Evolutionary conservation across 345 rosid species (phyloP), one percentile per base, ranked within the genome.

Genomic region (Euphorbia lathyris): DNA sequence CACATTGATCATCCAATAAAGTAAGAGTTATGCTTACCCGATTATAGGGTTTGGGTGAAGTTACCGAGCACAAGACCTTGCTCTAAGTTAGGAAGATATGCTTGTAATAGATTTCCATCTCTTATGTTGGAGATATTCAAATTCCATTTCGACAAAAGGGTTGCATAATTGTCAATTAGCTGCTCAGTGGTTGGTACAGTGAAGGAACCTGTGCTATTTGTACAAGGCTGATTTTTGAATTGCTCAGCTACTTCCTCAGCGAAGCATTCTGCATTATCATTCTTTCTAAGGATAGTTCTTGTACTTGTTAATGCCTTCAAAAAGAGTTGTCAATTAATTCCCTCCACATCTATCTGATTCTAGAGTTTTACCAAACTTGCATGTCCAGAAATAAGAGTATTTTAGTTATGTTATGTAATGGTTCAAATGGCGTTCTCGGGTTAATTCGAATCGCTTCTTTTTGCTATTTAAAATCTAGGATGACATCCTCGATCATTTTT

Each of bases 151-250:
- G 76, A 72, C 74, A 90, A 73, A 61, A 95, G 80, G 32, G 71
- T 14, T 16, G 87, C 92, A 74, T 81, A 95, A 70, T 88, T 57
- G 27, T 87, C 6, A 40, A 92, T 77, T 75, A 79, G 90, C 53
- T 86, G 83, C 67, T 95, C 99, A 0, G 83, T 87, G 48, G 97
- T 97, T 10, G 90, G 92, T 3, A 95, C 88, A 0, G 97, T 92
- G 73, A 85, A 74, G 66, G 93, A 82, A 27, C 97, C 99, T 14
- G 91, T 85, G 66, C 83, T 72, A 79, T 92, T 92, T 58, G 92
- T 88, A 65, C 99, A 95, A 4, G 96, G 97, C 34, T 82, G 86
- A 78, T 72, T 63, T 85, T 87, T 88, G 67, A 90, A 86, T 65
- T 90, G 87, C 2, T 87, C 90, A 1, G 98, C 92, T 51, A 92